A percentile compares a stretch with the other conserved stretches of the same genome.
Conservation (phyloP, 169 alveolate species). For the Besnoitia besnoiti region DNA sequence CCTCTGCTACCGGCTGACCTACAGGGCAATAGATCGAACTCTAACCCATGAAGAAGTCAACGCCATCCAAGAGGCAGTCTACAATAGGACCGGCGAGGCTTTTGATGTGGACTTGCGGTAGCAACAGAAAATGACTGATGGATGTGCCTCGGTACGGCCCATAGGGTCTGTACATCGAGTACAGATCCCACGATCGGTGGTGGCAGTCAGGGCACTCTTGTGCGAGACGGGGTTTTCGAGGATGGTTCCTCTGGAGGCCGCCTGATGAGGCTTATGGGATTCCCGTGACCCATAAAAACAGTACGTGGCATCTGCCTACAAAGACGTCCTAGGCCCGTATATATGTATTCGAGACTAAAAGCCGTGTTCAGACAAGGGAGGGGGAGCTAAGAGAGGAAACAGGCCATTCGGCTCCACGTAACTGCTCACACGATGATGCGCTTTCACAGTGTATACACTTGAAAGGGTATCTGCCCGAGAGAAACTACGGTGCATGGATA, state of each 20-base stretch:
- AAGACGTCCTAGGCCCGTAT: too few species aligned
- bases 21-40: slow-evolving; percentile 61
- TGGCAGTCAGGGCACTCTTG: neutral
- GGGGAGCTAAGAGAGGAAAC: too few species aligned
- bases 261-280: neutral
- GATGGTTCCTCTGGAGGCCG: neutral
- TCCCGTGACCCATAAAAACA: too few species aligned
- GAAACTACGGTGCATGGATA: too few species aligned
- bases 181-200: neutral
- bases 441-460: too few species aligned
- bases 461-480: too few species aligned
- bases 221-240: neutral
- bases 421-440: too few species aligned
- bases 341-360: too few species aligned
- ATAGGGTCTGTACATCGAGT: neutral
- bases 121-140: neutral
- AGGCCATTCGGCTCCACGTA: too few species aligned
- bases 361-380: too few species aligned
- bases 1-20: slow-evolving; percentile 59
- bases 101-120: slow-evolving; percentile 30
- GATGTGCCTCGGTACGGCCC: neutral
- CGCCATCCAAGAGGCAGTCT: slow-evolving; percentile 38
- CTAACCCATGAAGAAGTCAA: slow-evolving; percentile 59
- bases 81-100: neutral
- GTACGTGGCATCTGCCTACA: too few species aligned